phyloP scores from a whole-genome alignment of 148 eudicot species.

The Vaccinium corymbosum region DNA sequence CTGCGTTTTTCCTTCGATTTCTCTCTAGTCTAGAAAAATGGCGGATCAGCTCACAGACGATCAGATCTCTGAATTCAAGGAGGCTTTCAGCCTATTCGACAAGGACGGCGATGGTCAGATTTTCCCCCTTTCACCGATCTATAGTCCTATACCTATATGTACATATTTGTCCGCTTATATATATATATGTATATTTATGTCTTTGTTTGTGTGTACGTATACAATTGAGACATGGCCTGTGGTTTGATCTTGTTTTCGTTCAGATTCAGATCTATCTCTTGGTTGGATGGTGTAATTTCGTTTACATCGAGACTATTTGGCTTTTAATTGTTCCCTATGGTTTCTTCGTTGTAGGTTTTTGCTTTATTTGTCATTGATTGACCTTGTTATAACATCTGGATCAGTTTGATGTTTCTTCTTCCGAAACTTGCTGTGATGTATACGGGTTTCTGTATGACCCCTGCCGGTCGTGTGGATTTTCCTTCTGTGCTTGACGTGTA shows the following conservation, averaged over 20 bases:
- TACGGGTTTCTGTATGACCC: neutral
- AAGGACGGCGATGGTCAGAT: constrained; percentile 16
- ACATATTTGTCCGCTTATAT: neutral
- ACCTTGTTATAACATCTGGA: neutral
- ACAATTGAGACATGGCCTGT: neutral
- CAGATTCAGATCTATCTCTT: constrained; percentile 12
- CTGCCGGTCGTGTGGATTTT: neutral
- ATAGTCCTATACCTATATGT: neutral
- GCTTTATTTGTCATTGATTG: neutral
- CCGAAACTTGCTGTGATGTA: neutral
- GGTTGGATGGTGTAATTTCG: neutral
- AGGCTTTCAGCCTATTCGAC: constrained; percentile 14
- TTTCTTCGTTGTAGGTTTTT: neutral
- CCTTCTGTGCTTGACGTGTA: neutral
- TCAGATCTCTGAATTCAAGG: constrained; percentile 17
- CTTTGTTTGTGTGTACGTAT: neutral
- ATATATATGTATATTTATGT: neutral
- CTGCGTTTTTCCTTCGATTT: neutral
- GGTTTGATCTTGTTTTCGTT: neutral
- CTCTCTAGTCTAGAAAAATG: neutral
- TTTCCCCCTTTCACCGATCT: neutral
- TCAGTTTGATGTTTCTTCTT: neutral
- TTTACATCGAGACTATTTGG: neutral
- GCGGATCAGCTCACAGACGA: constrained; percentile 16
- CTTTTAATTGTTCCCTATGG: neutral